Evolutionary conservation across 306 rosid genomes (phyloP), one percentile per base, ranked within the genome.

Genomic region (Trifolium subterraneum): DNA sequence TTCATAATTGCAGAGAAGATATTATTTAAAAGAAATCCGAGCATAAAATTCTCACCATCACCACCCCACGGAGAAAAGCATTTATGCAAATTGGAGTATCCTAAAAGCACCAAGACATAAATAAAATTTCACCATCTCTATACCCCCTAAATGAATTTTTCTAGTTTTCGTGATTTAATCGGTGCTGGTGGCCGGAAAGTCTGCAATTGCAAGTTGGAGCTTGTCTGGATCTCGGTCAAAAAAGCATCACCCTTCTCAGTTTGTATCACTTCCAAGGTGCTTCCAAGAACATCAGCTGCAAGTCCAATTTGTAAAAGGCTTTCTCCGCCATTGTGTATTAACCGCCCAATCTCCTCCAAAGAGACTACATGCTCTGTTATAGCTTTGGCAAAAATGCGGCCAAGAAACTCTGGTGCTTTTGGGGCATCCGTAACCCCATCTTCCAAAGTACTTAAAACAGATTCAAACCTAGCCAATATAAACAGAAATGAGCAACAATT

Each of bases 371-470:
- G 75, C 78, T 87, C 97, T 54, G 84, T 71, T 56, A 93, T 80
- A 29, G 85, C 79, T 71, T 55, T 72, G 2, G 91, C 97, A 54
- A 93, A 86, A 25, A 93, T 69, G 1, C 80, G 84, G 58, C 93
- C 93, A 51, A 93, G 84, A 81, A 86, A 93, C 62, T 91, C 93
- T 0, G 96, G 85, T 51, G 97, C 98, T 80, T 64, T 89, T 0
- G 98, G 98, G 48, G 97, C 96, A 73, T 93, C 97, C 3, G 71
- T 91, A 60, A 93, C 91, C 0, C 84, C 82, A 59, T 93, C 98
- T 82, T 93, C 97, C 76, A 93, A 79, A 50, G 61, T 73, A 56
- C 77, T 23, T 31, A 93, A 85, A 88, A 87, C 93, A 73, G 80
- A 76, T 86, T 90, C 90, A 73, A 92, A 88, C 89, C 98, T 90